These are phyloP conservation scores for Yarrowia alimentaria DNA, from an alignment of 805 yeast genomes.

Conservation along the genomic window DNA sequence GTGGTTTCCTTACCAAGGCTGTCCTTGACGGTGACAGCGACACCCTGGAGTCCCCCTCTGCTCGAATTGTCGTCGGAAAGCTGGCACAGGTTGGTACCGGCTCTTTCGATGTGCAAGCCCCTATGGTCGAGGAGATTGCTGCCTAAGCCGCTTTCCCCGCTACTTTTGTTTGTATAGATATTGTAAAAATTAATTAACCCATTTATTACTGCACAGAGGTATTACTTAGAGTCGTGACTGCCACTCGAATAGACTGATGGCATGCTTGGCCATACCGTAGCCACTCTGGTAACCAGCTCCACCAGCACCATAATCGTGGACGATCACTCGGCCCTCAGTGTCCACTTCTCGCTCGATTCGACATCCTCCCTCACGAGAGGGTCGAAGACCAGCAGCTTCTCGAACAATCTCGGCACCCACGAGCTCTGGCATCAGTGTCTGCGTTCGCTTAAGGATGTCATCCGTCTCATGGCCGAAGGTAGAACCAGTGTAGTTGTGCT, in stretches of 20 bases:
- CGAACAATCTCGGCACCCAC: constrained; percentile 51
- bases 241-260: constrained; percentile 35
- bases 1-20: constrained; percentile 95
- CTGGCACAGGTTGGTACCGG: constrained; percentile 94
- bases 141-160: too few species aligned
- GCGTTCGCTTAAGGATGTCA: constrained; percentile 61
- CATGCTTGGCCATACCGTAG: constrained; percentile 57
- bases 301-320: constrained; percentile 77
- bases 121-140: constrained; percentile 28
- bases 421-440: constrained; percentile 48
- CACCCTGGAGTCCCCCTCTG: constrained; percentile 85
- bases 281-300: constrained; percentile 79
- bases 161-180: too few species aligned
- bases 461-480: constrained; percentile 57
- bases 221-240: too few species aligned
- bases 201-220: too few species aligned
- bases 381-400: constrained; percentile 73
- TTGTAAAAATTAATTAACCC: too few species aligned
- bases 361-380: constrained; percentile 72
- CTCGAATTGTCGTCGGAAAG: constrained; percentile 89
- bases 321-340: constrained; percentile 44
- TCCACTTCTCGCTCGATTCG: constrained; percentile 58
- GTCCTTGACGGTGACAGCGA: constrained; percentile 90
- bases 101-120: constrained; percentile 67
- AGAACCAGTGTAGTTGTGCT: constrained; percentile 60